Conservation (phyloP, 2,329 filamentous ascomycete species). For the Colletotrichum kahawae region DNA sequence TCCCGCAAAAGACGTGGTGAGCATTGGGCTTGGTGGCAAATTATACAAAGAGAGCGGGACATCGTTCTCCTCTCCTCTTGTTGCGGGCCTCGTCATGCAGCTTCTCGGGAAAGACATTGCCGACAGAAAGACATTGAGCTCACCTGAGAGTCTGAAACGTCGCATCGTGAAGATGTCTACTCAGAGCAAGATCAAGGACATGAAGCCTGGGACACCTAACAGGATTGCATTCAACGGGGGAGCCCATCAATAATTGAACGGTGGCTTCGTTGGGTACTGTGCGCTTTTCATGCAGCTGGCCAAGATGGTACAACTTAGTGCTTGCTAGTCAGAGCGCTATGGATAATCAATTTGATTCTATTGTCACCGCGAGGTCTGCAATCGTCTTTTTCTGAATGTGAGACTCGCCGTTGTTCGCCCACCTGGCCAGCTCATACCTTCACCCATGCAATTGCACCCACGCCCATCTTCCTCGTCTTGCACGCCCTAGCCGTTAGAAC, state of each 20-base stretch:
- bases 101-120: conserved; percentile 24
- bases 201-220: conserved; percentile 53
- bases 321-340: background rate
- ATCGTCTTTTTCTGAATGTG: background rate
- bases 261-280: background rate
- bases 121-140: conserved; percentile 34
- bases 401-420: background rate
- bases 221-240: conserved; percentile 60
- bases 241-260: background rate
- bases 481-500: conserved; percentile 17
- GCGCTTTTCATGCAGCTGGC: background rate
- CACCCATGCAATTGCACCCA: background rate
- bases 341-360: background rate
- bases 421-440: background rate
- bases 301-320: background rate
- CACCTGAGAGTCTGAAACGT: conserved; percentile 50
- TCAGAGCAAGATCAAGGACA: conserved; percentile 42
- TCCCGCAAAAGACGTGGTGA: conserved; percentile 51
- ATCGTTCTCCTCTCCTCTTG: conserved; percentile 27
- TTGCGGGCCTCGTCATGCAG: conserved; percentile 25
- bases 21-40: conserved; percentile 43
- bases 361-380: background rate
- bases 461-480: conserved; percentile 14
- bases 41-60: conserved; percentile 49
- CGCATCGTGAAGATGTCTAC: conserved; percentile 49